These are phyloP conservation scores for Dictyostelium intermedium DNA, from an alignment of 78 protist genomes.

Conservation along the genomic window DNA sequence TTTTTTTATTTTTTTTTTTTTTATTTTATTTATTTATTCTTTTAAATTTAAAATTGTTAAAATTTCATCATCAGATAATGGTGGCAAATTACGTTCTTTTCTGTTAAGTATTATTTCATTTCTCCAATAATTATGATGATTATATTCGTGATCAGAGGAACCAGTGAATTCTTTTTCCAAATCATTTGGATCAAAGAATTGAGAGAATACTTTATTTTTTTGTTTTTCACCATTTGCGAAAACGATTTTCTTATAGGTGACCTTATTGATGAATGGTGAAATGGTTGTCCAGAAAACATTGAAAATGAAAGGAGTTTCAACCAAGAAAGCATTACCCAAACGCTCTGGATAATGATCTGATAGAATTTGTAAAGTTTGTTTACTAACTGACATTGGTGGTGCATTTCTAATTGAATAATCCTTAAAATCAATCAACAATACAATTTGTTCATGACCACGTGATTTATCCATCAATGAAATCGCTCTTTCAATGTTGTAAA, in stretches of 20 bases:
- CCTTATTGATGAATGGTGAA: constrained; percentile 47
- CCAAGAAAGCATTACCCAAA: constrained; percentile 78
- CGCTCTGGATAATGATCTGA: constrained; percentile 80
- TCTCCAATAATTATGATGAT: constrained; percentile 28
- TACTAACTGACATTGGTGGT: constrained; percentile 78
- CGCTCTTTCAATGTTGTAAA: constrained; percentile 59
- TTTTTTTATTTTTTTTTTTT: too few species aligned
- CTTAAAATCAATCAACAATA: constrained; percentile 73
- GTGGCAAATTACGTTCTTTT: not conserved
- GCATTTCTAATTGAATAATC: constrained; percentile 79
- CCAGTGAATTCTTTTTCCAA: constrained; percentile 20
- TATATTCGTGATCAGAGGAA: not conserved
- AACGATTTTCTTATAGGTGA: constrained; percentile 34
- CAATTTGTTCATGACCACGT: constrained; percentile 74
- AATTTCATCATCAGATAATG: constrained; percentile 53
- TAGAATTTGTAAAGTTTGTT: constrained; percentile 45
- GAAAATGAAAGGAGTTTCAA: constrained; percentile 54
- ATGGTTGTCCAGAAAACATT: constrained; percentile 39
- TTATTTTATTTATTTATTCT: constrained; percentile 1
- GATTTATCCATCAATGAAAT: constrained; percentile 44
- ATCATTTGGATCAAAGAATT: not conserved
- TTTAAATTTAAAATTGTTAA: not conserved
- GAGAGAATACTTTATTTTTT: not conserved
- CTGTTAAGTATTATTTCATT: constrained; percentile 9
- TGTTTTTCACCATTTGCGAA: constrained; percentile 59